A percentile compares a stretch with the other conserved stretches of the same genome.
These are phyloP conservation scores for Fusarium drepaniforme DNA, from an alignment of 2,329 filamentous ascomycete genomes.

Conservation along the genomic window DNA sequence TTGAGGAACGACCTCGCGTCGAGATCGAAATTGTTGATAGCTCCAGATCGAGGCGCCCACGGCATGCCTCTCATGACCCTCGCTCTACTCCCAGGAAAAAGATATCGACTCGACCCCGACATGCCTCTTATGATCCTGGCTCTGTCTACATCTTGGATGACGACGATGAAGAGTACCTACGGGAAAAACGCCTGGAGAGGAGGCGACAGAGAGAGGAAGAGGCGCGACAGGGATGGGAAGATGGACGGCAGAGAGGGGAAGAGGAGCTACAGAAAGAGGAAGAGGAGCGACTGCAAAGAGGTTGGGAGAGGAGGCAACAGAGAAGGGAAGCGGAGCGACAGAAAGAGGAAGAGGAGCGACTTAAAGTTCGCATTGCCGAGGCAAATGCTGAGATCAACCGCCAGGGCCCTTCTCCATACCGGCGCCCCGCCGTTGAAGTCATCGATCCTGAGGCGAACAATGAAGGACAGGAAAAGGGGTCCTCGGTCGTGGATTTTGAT, in stretches of 20 bases:
- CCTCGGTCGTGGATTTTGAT: neutral
- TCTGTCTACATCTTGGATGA: constrained; percentile 29
- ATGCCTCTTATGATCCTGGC: neutral
- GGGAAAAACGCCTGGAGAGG: constrained; percentile 18
- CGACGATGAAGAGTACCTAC: constrained; percentile 45
- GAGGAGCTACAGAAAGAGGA: no score
- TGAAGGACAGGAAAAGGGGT: neutral
- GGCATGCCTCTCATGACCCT: constrained; percentile 52
- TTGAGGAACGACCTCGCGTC: constrained; percentile 51
- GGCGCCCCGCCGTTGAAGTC: neutral
- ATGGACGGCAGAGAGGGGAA: no score
- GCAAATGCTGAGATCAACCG: constrained; percentile 56
- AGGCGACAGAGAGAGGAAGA: constrained; percentile 42
- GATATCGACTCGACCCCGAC: neutral
- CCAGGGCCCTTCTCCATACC: constrained; percentile 36
- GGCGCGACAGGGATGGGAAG: constrained; percentile 25
- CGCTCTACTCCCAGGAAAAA: constrained; percentile 41
- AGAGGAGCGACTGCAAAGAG: no score
- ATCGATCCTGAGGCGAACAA: neutral
- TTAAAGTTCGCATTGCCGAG: constrained; percentile 52
- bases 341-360: neutral
- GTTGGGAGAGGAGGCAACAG: no score
- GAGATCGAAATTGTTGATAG: constrained; percentile 53
- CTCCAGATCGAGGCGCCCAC: constrained; percentile 47
- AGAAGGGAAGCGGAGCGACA: no score